phyloP scores from a whole-genome alignment of 2,329 filamentous ascomycete species.

The Epichloe glyceriae region DNA sequence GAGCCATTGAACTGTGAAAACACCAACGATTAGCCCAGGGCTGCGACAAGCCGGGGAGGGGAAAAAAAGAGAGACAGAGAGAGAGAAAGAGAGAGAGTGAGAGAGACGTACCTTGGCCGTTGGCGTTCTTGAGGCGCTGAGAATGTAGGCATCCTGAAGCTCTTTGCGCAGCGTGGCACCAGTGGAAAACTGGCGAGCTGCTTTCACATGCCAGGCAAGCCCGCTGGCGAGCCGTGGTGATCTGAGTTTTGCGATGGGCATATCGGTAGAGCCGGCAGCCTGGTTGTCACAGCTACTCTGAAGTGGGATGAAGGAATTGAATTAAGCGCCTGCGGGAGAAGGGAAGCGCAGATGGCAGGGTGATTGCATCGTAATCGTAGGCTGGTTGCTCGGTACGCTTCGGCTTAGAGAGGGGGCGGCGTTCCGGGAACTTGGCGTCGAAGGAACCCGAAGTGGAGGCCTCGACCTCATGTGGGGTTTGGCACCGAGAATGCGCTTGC shows the following conservation, averaged over 20 bases:
- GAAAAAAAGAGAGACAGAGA: background rate
- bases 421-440: constrained; percentile 1
- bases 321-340: constrained; percentile 1
- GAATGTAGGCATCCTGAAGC: constrained; percentile 83
- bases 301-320: background rate
- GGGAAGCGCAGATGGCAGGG: background rate
- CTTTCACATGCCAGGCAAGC: constrained; percentile 26
- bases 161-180: constrained; percentile 41
- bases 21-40: background rate
- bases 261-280: constrained; percentile 8
- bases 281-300: background rate
- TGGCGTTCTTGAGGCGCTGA: constrained; percentile 80
- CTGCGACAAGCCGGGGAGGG: background rate
- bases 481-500: background rate
- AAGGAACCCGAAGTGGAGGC: constrained; percentile 4
- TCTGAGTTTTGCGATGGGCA: constrained; percentile 21
- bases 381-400: constrained; percentile 20
- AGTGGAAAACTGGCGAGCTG: constrained; percentile 34
- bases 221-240: constrained; percentile 22
- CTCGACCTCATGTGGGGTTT: background rate
- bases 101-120: constrained; percentile 57
- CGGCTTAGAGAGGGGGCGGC: constrained; percentile 23
- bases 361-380: background rate
- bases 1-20: constrained; percentile 75
- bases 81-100: background rate